Conservation (phyloP, 179 eudicot genomes). For the Spinacia oleracea region DNA sequence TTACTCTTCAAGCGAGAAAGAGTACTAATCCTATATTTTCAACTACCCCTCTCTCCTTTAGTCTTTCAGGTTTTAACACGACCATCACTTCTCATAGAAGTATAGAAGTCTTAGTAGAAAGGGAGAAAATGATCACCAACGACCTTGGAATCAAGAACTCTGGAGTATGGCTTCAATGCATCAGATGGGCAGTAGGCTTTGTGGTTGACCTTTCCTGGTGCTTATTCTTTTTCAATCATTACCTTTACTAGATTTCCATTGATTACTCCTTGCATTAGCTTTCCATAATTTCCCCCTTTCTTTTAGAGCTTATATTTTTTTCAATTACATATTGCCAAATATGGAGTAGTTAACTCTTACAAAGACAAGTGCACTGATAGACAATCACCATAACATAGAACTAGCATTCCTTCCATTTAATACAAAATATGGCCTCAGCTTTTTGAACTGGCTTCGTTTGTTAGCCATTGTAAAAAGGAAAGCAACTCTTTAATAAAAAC, state of each 20-base stretch:
- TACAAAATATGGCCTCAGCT: neutral
- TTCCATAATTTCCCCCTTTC: neutral
- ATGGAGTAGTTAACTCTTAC: neutral
- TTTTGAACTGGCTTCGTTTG: neutral
- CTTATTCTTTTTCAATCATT: neutral
- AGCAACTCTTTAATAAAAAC: slow-evolving; percentile 12
- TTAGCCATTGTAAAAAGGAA: neutral
- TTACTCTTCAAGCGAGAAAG: too few species aligned
- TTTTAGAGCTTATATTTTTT: neutral
- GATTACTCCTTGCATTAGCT: neutral
- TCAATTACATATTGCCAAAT: neutral
- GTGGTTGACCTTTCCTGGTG: neutral
- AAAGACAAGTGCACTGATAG: neutral
- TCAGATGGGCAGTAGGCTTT: neutral
- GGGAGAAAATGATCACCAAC: neutral
- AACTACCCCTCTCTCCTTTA: neutral
- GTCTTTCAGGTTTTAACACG: neutral
- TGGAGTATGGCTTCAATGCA: neutral
- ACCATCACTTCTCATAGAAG: neutral
- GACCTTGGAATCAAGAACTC: neutral
- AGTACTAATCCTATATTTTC: neutral
- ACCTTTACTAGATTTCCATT: neutral
- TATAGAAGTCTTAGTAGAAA: neutral
- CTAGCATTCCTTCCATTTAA: neutral
- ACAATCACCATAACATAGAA: neutral